These are phyloP conservation scores for Trametes sanguinea DNA, from an alignment of 768 basidiomycete genomes.

Conservation along the genomic window DNA sequence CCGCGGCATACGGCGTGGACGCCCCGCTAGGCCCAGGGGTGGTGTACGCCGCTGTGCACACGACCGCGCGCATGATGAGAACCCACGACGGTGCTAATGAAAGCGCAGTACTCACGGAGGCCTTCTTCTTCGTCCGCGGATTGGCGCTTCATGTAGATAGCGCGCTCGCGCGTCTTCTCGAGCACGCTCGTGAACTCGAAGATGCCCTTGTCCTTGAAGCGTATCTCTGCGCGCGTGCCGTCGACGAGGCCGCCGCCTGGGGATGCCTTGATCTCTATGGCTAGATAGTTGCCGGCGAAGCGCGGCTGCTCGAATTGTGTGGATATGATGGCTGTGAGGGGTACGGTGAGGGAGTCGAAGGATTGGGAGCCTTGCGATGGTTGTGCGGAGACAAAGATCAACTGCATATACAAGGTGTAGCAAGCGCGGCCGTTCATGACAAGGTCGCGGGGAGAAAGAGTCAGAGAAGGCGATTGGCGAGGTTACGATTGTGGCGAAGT, in stretches of 20 bases:
- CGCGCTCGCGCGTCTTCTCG: slow-evolving; percentile 76
- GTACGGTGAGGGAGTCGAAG: slow-evolving; percentile 53
- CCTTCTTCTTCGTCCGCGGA: slow-evolving; percentile 57
- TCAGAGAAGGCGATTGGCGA: slow-evolving; percentile 1
- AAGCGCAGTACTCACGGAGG: slow-evolving; percentile 50
- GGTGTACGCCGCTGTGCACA: slow-evolving; percentile 23
- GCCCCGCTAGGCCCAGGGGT: slow-evolving; percentile 19
- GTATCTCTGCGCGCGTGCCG: slow-evolving; percentile 66
- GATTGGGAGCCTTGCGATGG: slow-evolving; percentile 17
- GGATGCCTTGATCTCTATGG: slow-evolving; percentile 67
- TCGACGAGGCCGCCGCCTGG: slow-evolving; percentile 64
- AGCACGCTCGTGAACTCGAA: slow-evolving; percentile 72
- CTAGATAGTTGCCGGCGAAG: slow-evolving; percentile 67
- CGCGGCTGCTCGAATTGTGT: slow-evolving; percentile 78
- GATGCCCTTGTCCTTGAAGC: slow-evolving; percentile 67
- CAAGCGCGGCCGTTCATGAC: background rate
- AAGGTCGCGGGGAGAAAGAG: background rate
- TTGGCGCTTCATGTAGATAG: slow-evolving; percentile 74
- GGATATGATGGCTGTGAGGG: slow-evolving; percentile 62
- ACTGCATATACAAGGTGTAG: slow-evolving; percentile 40
- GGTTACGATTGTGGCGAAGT: background rate
- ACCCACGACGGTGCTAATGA: background rate
- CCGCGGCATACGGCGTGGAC: slow-evolving; percentile 16
- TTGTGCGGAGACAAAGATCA: slow-evolving; percentile 52
- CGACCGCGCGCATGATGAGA: background rate